Evolutionary conservation across 495 filamentous ascomycete genomes (phyloP).

Genomic region (Cetradonia linearis): DNA sequence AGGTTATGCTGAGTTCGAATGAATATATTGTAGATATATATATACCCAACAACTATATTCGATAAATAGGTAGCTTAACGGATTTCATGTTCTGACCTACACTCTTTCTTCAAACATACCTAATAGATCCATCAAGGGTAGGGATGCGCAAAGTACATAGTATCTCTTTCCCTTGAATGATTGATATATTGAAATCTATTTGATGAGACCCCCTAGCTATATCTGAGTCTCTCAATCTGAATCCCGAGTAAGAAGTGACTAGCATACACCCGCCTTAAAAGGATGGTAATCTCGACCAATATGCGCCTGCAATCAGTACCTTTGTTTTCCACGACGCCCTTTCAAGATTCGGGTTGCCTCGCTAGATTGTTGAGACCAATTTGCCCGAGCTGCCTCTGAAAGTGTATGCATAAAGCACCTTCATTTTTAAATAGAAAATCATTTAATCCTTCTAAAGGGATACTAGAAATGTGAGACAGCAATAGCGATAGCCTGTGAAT

Average conservation of each 20-base stretch:
- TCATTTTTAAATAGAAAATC: neutral
- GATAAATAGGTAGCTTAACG: no score
- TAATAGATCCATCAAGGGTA: no score
- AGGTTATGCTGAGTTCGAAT: no score
- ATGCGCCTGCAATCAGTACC: neutral
- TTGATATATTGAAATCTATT: neutral
- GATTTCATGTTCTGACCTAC: no score
- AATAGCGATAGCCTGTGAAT: constrained; percentile 84
- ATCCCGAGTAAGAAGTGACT: neutral
- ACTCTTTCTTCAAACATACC: no score
- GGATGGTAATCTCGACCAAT: neutral
- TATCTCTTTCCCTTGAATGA: neutral
- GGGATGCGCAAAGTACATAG: no score
- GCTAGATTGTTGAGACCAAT: no score
- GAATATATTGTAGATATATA: no score
- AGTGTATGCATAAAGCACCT: neutral
- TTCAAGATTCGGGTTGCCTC: neutral
- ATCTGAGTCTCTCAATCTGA: neutral
- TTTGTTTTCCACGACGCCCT: neutral
- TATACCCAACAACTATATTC: no score
- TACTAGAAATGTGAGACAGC: constrained; percentile 63
- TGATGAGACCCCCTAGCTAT: neutral
- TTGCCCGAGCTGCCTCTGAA: no score
- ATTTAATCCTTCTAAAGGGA: neutral
- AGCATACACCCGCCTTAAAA: neutral